Evolutionary conservation across 1,139 yeast species (phyloP), one percentile per base, ranked within the genome.

Genomic region (Yamadazyma kanchanaburiensis): DNA sequence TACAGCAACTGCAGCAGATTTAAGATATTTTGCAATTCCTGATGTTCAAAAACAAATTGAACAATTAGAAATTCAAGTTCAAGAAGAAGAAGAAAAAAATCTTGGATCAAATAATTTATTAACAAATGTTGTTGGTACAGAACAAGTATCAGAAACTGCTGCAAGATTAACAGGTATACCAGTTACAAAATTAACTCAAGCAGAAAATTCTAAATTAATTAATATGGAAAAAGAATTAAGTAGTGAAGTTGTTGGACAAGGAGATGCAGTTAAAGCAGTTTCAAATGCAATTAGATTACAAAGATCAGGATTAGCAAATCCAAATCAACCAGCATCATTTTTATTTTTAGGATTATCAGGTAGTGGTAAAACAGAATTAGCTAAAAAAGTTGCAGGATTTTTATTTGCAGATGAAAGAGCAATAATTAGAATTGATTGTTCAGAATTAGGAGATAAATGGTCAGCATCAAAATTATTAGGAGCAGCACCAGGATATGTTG

Each of bases 401-500:
- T 70, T 91, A 51, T 91, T 91, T 64, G 87, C 95, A 30, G 97
- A 94, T 53, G 96, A 88, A 56, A 83, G 78, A 60, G 95, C 96
- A 26, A 89, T 94, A 84, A 84, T 91, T 51, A 80, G 98, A 64
- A 88, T 91, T 43, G 99, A 91, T 61, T 91, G 98, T 64, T 89
- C 97, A 2, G 99, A 94, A 58, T 72, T 94, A 48, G 78, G 85
- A 53, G 98, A 94, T 61, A 91, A 91, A 51, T 87, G 94, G 77
- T 86, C 96, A 4, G 94, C 91, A 3, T 87, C 96, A 5, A 89
- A 91, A 55, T 75, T 91, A 37, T 70, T 91, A 37, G 99, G 99
- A 61, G 94, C 98, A 17, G 95, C 98, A 4, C 96, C 98, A 2
- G 98, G 99, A 49, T 94, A 91, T 53, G 86, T 91, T 48, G 99